These are phyloP conservation scores for Metahyphopichia silvanorum DNA, from an alignment of 805 yeast genomes.

Conservation along the genomic window DNA sequence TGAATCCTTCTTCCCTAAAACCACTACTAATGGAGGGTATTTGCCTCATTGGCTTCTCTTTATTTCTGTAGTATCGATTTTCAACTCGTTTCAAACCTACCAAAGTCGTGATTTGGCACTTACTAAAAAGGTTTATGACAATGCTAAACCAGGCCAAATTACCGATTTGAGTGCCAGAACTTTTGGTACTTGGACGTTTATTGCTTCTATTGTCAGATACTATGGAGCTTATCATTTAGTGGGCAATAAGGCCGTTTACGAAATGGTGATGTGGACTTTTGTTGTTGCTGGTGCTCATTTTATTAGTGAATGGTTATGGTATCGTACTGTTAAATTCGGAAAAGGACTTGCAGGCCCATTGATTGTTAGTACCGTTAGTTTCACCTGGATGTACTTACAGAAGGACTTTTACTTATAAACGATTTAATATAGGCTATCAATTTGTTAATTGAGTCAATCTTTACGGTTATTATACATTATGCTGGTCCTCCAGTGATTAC, in stretches of 20 bases:
- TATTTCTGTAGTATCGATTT: slow-evolving; percentile 83
- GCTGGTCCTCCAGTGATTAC: too few relatives aligned
- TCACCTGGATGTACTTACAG: slow-evolving; percentile 78
- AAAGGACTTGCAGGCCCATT: slow-evolving; percentile 89
- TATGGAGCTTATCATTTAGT: slow-evolving; percentile 78
- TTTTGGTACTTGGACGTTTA: slow-evolving; percentile 96
- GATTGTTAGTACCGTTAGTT: slow-evolving; percentile 64
- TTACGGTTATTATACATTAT: too few relatives aligned
- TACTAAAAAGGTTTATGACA: slow-evolving; percentile 75
- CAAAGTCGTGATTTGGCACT: slow-evolving; percentile 62
- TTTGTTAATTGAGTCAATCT: too few relatives aligned
- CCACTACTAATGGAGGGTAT: slow-evolving; percentile 24
- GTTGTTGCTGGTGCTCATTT: slow-evolving; percentile 83
- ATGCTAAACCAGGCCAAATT: slow-evolving; percentile 28
- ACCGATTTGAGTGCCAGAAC: slow-evolving; percentile 82
- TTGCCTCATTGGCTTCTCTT: slow-evolving; percentile 39
- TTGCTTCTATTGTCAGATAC: slow-evolving; percentile 78
- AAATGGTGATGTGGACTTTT: slow-evolving; percentile 77
- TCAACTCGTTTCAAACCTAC: slow-evolving; percentile 88
- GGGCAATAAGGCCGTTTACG: slow-evolving; percentile 65
- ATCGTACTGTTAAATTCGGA: slow-evolving; percentile 76
- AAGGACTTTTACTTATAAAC: slow-evolving; percentile 52
- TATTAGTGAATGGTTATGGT: slow-evolving; percentile 75
- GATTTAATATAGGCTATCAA: too few relatives aligned
- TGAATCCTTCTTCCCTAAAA: slow-evolving; percentile 1